Percentiles rank a stretch among this genome's conserved stretches.
These are phyloP conservation scores for Epithele typhae DNA, from an alignment of 768 basidiomycete genomes.

Conservation along the genomic window DNA sequence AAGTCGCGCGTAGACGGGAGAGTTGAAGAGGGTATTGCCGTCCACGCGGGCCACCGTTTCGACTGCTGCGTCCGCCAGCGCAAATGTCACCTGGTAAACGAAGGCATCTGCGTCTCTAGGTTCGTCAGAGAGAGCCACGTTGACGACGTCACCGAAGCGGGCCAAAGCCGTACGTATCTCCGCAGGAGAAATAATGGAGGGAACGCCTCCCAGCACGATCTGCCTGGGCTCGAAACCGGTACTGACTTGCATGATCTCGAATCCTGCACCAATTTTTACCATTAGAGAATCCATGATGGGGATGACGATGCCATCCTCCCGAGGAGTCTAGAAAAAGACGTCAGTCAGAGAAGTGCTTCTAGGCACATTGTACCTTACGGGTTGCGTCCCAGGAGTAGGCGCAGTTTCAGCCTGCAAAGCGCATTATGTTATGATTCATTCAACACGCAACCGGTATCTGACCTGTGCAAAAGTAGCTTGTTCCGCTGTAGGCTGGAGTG, in stretches of 20 bases:
- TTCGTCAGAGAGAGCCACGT: slow-evolving; percentile 27
- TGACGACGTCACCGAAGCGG: slow-evolving; percentile 44
- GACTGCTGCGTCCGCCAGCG: slow-evolving; percentile 43
- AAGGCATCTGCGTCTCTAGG: background rate
- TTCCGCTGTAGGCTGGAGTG: no score
- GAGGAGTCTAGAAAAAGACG: no score
- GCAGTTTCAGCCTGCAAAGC: no score
- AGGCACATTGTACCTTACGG: no score
- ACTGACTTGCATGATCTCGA: slow-evolving; percentile 47
- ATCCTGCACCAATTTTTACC: slow-evolving; percentile 57
- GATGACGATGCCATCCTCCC: no score
- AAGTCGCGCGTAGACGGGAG: slow-evolving; percentile 40
- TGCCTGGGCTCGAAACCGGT: slow-evolving; percentile 72
- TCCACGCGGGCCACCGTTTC: slow-evolving; percentile 51
- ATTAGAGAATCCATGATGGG: slow-evolving; percentile 51
- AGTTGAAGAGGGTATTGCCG: slow-evolving; percentile 35
- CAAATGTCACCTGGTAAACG: slow-evolving; percentile 40
- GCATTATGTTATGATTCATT: no score
- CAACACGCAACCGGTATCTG: no score
- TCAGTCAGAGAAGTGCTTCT: no score
- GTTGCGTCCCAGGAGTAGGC: no score
- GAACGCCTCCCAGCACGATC: slow-evolving; percentile 52
- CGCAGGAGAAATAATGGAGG: slow-evolving; percentile 27
- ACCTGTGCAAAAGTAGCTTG: no score
- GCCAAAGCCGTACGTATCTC: slow-evolving; percentile 36